phyloP scores from a whole-genome alignment of 495 filamentous ascomycete genomes.

The Parathielavia hyrcaniae region DNA sequence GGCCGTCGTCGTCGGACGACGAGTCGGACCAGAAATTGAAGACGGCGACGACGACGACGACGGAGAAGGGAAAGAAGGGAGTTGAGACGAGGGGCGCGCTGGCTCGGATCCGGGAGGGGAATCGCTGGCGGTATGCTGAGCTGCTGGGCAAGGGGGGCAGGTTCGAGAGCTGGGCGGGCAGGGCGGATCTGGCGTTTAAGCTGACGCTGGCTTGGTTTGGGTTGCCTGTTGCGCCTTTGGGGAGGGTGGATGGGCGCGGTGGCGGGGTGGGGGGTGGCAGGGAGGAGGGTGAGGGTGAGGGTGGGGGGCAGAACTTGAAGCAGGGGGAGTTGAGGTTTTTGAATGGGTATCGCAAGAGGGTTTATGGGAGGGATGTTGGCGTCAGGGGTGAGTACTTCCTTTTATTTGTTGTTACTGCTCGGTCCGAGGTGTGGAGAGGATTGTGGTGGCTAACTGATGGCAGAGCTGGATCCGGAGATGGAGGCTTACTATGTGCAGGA shows the following conservation, averaged over 20 bases:
- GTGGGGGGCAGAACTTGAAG: not conserved
- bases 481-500: slow-evolving; percentile 1
- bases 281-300: slow-evolving; percentile 6
- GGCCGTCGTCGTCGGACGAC: too few species aligned
- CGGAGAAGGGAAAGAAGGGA: too few species aligned
- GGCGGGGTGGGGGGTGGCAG: slow-evolving; percentile 9
- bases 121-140: slow-evolving; percentile 16
- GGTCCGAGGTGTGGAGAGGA: not conserved
- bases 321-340: slow-evolving; percentile 12
- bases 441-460: not conserved
- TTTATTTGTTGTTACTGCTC: not conserved
- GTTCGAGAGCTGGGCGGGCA: not conserved
- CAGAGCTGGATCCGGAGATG: slow-evolving; percentile 6
- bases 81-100: not conserved
- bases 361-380: slow-evolving; percentile 9
- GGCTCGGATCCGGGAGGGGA: slow-evolving; percentile 20
- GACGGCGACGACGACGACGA: too few species aligned
- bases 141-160: slow-evolving; percentile 13
- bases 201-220: slow-evolving; percentile 28
- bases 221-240: slow-evolving; percentile 27
- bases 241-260: not conserved
- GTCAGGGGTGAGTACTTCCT: slow-evolving; percentile 6
- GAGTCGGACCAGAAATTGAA: too few species aligned
- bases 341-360: slow-evolving; percentile 13
- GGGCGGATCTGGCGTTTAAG: slow-evolving; percentile 25